These are phyloP conservation scores for Paragyromitra xinjiangensis DNA, from an alignment of 495 filamentous ascomycete genomes.

Conservation along the genomic window DNA sequence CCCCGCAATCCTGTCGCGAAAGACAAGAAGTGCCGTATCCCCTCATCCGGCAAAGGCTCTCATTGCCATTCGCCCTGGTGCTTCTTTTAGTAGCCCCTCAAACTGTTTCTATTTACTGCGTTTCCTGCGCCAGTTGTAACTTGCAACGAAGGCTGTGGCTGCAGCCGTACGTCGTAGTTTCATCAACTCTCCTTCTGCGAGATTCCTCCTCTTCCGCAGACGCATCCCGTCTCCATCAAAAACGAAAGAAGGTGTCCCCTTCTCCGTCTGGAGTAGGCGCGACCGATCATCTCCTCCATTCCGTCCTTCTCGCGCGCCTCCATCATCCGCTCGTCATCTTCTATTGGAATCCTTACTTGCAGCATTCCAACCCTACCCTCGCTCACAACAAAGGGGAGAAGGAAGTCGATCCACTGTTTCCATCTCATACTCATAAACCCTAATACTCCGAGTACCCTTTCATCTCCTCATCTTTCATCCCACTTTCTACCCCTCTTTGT, in stretches of 20 bases:
- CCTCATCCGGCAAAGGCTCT: slow-evolving; percentile 11
- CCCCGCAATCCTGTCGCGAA: slow-evolving; percentile 11
- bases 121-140: slow-evolving; percentile 15
- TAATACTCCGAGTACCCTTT: slow-evolving; percentile 36
- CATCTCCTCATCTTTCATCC: slow-evolving; percentile 12
- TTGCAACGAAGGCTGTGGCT: slow-evolving; percentile 33
- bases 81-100: slow-evolving; percentile 38
- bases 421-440: slow-evolving; percentile 20
- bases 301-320: slow-evolving; percentile 24
- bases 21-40: slow-evolving; percentile 15
- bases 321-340: slow-evolving; percentile 30
- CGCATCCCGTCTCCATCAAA: slow-evolving; percentile 13
- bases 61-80: slow-evolving; percentile 22
- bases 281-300: slow-evolving; percentile 25
- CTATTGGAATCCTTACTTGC: slow-evolving; percentile 40
- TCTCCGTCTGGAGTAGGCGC: slow-evolving; percentile 28
- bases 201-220: slow-evolving; percentile 14
- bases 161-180: slow-evolving; percentile 16
- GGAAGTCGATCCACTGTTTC: slow-evolving; percentile 16
- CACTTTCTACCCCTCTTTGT: slow-evolving; percentile 16
- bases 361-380: slow-evolving; percentile 41
- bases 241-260: slow-evolving; percentile 18
- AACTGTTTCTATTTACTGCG: slow-evolving; percentile 20
- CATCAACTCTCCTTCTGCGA: slow-evolving; percentile 18
- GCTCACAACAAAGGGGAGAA: slow-evolving; percentile 16